These are phyloP conservation scores for Aspergillus cavernicola DNA, from an alignment of 495 filamentous ascomycete genomes.

Conservation along the genomic window DNA sequence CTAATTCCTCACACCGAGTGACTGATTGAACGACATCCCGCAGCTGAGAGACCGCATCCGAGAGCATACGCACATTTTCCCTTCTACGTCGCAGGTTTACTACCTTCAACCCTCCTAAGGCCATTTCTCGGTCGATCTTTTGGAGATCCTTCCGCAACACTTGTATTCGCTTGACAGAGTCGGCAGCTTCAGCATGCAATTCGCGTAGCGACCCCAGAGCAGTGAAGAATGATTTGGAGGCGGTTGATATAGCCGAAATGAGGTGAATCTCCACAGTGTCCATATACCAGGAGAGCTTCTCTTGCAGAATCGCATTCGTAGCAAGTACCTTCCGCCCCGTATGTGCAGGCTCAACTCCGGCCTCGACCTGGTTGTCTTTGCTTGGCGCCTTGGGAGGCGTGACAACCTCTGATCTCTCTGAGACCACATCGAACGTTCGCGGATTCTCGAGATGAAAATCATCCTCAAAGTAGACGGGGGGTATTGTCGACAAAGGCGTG, in stretches of 20 bases:
- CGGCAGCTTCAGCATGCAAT: conserved; percentile 86
- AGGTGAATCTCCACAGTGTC: conserved; percentile 97
- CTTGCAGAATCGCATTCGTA: conserved; percentile 97
- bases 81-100: conserved; percentile 74
- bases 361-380: conserved; percentile 53
- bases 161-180: conserved; percentile 85
- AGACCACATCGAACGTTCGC: conserved; percentile 93
- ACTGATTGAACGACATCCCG: conserved; percentile 73
- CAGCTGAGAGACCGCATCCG: conserved; percentile 78
- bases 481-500: conserved; percentile 88
- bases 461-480: conserved; percentile 88
- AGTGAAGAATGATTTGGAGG: conserved; percentile 94
- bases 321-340: conserved; percentile 76
- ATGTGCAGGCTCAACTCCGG: conserved; percentile 59
- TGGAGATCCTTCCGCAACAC: conserved; percentile 72
- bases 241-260: conserved; percentile 91
- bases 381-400: conserved; percentile 54
- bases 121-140: conserved; percentile 82
- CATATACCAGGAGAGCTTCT: conserved; percentile 99
- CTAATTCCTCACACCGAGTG: conserved; percentile 69
- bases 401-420: conserved; percentile 90
- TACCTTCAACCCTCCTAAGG: conserved; percentile 78
- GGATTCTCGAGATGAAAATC: conserved; percentile 96
- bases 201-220: conserved; percentile 88
- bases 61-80: conserved; percentile 81